A percentile compares a stretch with the other conserved stretches of the same genome.
These are phyloP conservation scores for Austroboletus niveus DNA, from an alignment of 1,284 basidiomycete species.

Conservation along the genomic window DNA sequence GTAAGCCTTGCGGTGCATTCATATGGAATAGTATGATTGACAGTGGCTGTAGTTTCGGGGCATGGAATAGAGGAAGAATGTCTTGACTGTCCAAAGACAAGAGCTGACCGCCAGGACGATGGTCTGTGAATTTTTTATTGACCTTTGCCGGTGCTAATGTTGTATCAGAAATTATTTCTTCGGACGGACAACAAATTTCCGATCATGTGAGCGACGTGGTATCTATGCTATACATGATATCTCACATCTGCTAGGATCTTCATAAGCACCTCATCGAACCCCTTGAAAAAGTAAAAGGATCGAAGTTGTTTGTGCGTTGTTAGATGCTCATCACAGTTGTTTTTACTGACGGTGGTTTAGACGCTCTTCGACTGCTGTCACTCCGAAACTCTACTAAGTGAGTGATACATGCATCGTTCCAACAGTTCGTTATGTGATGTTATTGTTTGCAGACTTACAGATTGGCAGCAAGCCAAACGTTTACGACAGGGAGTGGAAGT, in stretches of 20 bases:
- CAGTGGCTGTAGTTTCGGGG: conserved; percentile 26
- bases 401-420: not conserved
- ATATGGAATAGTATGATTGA: not conserved
- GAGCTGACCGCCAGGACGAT: conserved; percentile 36
- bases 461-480: conserved; percentile 13
- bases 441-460: conserved; percentile 16
- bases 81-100: conserved; percentile 17
- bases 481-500: conserved; percentile 18
- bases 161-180: conserved; percentile 21
- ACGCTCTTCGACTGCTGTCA: conserved; percentile 32
- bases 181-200: conserved; percentile 21
- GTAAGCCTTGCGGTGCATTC: conserved; percentile 11
- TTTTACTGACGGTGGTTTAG: conserved; percentile 9
- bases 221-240: not conserved
- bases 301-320: conserved; percentile 24
- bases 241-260: conserved; percentile 15
- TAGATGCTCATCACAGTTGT: not conserved
- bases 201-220: conserved; percentile 16
- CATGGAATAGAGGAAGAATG: conserved; percentile 30
- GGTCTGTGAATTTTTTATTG: conserved; percentile 24
- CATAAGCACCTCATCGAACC: conserved; percentile 20
- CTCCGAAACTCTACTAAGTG: conserved; percentile 29
- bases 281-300: conserved; percentile 17
- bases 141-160: not conserved
- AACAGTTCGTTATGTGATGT: not conserved